Evolutionary conservation across 305 asterid species (phyloP).

Genomic region (Fraxinus ornus): DNA sequence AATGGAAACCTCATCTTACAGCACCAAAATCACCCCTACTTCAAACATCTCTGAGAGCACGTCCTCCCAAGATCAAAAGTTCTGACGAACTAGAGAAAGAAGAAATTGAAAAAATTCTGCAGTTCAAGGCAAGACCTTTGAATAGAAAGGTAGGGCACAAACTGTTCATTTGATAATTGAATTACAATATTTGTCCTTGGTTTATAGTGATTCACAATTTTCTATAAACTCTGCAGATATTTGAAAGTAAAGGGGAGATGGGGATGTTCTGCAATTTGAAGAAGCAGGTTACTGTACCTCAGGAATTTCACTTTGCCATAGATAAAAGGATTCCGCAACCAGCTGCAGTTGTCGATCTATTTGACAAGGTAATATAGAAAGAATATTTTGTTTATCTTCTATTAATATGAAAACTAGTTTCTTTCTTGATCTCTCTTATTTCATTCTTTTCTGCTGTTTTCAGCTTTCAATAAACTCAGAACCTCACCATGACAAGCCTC

Average conservation of each 20-base stretch:
- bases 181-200: background rate
- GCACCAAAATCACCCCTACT: conserved; percentile 81
- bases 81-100: conserved; percentile 71
- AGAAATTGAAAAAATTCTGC: conserved; percentile 62
- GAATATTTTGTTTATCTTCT: background rate
- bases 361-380: conserved; percentile 57
- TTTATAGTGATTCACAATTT: background rate
- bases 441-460: background rate
- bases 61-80: conserved; percentile 69
- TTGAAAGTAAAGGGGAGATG: conserved; percentile 90
- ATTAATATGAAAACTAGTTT: background rate
- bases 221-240: conserved; percentile 48
- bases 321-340: conserved; percentile 83
- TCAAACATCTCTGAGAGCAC: conserved; percentile 78
- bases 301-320: conserved; percentile 79
- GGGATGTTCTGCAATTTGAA: conserved; percentile 76
- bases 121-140: conserved; percentile 89
- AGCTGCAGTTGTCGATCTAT: conserved; percentile 63
- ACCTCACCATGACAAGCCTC: conserved; percentile 56
- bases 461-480: conserved; percentile 80
- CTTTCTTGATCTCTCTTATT: background rate
- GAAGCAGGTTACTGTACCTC: conserved; percentile 73
- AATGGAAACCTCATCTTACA: conserved; percentile 66
- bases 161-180: background rate
- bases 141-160: conserved; percentile 64